Base-by-base conservation (phyloP, 2,329 filamentous ascomycete genomes). In the Fulvia fulva region DNA sequence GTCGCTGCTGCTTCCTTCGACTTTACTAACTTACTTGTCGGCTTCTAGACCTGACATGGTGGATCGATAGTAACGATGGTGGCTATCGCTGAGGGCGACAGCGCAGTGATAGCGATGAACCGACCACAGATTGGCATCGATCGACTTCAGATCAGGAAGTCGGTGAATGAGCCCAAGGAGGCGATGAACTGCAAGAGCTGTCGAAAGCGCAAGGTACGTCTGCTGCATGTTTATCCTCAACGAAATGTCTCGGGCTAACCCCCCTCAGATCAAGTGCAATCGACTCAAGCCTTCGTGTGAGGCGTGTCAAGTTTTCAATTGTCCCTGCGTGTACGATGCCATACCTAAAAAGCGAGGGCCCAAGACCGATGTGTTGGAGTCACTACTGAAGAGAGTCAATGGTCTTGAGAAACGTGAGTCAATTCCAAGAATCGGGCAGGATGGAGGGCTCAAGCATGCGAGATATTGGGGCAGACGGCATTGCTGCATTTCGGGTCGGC, bases 141-240 rank as follows among this genome's bases (percentile, higher is more conserved):
- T 76, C 85, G 89, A 61, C 78, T 93, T 65, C 87, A 88, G 25
- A 81, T 86, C 55, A 85, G 87, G 63, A 85, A 88, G 44, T 79
- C 85, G 75, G 86, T 82, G 74, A 87, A 84, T 68, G 89, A 94
- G 73, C 89, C 89, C 43, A 86, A 89, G 68, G 91, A 95, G 79
- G 89, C 89, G 32, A 96, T 96, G 91, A 96, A 96, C 74, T 96
- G 91, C 84, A 95, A 96, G 75, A 94, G 90, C 57, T 96, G 91
- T 79, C 85, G 91, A 67, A 95, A 95, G 76, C 83, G 91, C 77
- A 96, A 96, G 87, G 90, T 93, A n/a, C 41, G 51, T 21, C 25
- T 16, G 28, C 34, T 46, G 32, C 21, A 28, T 55, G 7, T n/a
- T 37, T 19, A 5, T 41, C 37, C 34, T 37, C 16, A 41, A 19